phyloP scores from a whole-genome alignment of 257 asterid genomes.

The Jasminum sambac region DNA sequence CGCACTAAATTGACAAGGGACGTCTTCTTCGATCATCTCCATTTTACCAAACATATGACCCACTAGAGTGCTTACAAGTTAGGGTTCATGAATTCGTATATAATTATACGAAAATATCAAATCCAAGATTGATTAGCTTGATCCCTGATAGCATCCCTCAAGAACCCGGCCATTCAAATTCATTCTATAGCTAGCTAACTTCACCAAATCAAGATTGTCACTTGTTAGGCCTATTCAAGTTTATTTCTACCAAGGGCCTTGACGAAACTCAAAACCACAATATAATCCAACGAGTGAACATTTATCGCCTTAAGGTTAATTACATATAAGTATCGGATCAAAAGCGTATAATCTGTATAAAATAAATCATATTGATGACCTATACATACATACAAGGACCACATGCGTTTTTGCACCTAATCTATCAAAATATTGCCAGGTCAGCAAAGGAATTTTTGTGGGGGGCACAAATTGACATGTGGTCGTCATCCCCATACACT shows the following conservation, averaged over 20 bases:
- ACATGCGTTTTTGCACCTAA: background rate
- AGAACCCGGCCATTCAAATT: background rate
- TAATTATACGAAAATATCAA: background rate
- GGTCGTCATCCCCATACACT: background rate
- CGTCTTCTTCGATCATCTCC: background rate
- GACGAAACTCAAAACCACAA: background rate
- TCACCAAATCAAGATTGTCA: background rate
- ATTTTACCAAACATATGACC: background rate
- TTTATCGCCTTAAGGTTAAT: too few relatives aligned
- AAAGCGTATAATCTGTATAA: too few relatives aligned
- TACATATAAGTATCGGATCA: too few relatives aligned
- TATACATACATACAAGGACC: too few relatives aligned
- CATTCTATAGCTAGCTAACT: background rate
- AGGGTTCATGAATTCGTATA: background rate
- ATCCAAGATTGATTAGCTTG: background rate
- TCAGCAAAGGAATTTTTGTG: conserved; percentile 22
- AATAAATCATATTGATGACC: too few relatives aligned
- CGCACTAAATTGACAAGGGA: background rate
- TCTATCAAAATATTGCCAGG: background rate
- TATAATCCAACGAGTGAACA: too few relatives aligned
- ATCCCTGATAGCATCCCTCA: background rate
- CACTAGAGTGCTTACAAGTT: background rate
- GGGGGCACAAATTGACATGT: conserved; percentile 23
- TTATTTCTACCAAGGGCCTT: background rate
- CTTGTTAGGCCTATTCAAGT: background rate